Evolutionary conservation across 768 basidiomycete genomes (phyloP), one percentile per base, ranked within the genome.

Genomic region (Auricularia cornea): DNA sequence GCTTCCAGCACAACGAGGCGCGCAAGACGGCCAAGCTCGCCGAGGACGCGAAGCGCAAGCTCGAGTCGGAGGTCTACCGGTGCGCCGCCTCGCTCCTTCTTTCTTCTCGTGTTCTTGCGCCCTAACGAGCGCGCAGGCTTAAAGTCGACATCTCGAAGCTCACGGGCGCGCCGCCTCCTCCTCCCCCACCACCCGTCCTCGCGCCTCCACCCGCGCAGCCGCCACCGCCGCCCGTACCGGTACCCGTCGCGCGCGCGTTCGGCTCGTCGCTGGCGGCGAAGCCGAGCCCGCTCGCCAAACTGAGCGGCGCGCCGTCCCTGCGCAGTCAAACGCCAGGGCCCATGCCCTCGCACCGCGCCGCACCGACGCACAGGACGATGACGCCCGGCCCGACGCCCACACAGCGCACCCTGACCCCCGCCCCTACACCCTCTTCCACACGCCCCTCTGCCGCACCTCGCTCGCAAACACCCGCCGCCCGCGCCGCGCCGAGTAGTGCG

Each of bases 1-100:
- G 91, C 72, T 77, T 84, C 59, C 87, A 89, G 68, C 88, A 90
- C 75, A 87, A 86, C 38, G 90, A 92, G 71, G 83, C 84, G 64
- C 85, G 81, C 72, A 88, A 86, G 77, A 87, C 83, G 76, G 77
- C 78, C 68, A 84, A 84, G 75, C 73, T 91, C 54, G 87, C 89
- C 66, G 85, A 86, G 69, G 76, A 83, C 66, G 84, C 89, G 75
- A 70, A 82, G 68, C 72, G 77, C 63, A 84, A 85, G 73, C 74
- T 89, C 66, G 88, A 92, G 70, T 75, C 79, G 63, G 90, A 92
- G 71, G 75, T 89, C 71, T 83, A 83, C 75, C 85, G 82, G 89
- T 90, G 75, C 69, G 88, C n/a, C 79, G 10, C 44, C 44, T 48
- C 11, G 12, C 44, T 48, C 23, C 20, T 48, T 48, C 44, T 18